Base-by-base conservation (phyloP, 306 rosid species). In the Dalbergia oliveri region DNA sequence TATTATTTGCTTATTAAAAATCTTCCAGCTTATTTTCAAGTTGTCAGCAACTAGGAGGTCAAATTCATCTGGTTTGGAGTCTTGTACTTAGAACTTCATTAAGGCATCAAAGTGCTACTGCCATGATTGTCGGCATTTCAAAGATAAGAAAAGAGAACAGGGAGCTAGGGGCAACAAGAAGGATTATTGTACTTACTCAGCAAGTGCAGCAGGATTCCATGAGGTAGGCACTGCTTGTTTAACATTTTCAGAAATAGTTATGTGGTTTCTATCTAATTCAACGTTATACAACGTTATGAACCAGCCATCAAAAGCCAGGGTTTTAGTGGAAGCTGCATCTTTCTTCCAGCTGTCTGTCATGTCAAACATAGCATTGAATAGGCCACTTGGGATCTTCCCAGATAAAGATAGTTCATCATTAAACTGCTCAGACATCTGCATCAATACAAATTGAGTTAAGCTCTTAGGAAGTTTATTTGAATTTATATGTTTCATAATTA, bases 161-260 rank as follows among this genome's bases (percentile, higher is more conserved):
- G 18, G 3, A 14, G 31, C 31, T 26, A 26, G 31, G 31, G 1
- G 31, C 31, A 26, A 26, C 31, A 26, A 26, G 31, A 26, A 26
- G 33, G 21, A 44, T 37, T 2, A 31, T 31, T 23, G 19, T 34
- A 68, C 90, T 83, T 86, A 89, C 96, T 81, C 88, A 3, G 93
- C 90, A 81, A 91, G 90, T 39, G 91, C 90, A 76, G 87, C 84
- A 79, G 96, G 91, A 21, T 91, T 89, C 96, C 93, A 91, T 3
- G 87, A 61, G 54, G 82, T 59, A 41, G 96, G 96, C n/a, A 91
- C 88, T 39, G 89, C 89, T 11, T 41, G 78, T 81, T 61, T 89
- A 26, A 91, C 83, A 26, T 83, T 44, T 51, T 91, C 63, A 43
- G 84, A 69, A 19, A 91, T 73, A 7, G 80, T 60, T 49, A 89